phyloP scores from a whole-genome alignment of 164 flowering plant genomes.

The Vitis cinerea region DNA sequence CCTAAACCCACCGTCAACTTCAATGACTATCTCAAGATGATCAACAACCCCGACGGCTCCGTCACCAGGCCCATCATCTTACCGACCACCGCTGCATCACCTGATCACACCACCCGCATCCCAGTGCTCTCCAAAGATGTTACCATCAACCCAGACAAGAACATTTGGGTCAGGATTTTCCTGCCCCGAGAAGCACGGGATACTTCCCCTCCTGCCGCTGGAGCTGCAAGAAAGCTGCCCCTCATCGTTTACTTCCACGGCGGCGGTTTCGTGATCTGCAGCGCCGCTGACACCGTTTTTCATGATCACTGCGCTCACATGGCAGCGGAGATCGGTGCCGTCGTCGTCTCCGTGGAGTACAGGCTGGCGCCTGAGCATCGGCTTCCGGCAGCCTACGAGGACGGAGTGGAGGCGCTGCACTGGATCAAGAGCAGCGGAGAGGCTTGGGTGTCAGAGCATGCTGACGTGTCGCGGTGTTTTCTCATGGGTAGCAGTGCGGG shows the following conservation, averaged over 20 bases:
- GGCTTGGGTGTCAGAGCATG: constrained; percentile 15
- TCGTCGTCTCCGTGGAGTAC: constrained; percentile 48
- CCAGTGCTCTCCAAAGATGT: constrained; percentile 26
- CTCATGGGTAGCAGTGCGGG: constrained; percentile 28
- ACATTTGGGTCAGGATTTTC: constrained; percentile 40
- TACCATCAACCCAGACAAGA: constrained; percentile 17
- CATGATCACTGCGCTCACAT: constrained; percentile 29
- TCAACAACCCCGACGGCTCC: constrained; percentile 17
- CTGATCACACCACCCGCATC: constrained; percentile 2
- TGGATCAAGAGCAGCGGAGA: constrained; percentile 28
- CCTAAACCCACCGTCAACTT: no score
- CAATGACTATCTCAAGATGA: constrained; percentile 2
- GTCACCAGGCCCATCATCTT: not conserved
- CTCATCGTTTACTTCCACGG: constrained; percentile 48
- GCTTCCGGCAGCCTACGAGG: constrained; percentile 63
- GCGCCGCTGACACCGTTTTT: constrained; percentile 11
- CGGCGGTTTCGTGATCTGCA: constrained; percentile 44
- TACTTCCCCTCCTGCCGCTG: not conserved
- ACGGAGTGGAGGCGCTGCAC: constrained; percentile 40
- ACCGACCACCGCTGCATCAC: constrained; percentile 1
- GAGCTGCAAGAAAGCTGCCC: constrained; percentile 28
- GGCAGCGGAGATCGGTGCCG: constrained; percentile 20
- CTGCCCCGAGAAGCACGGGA: constrained; percentile 19
- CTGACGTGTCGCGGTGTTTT: constrained; percentile 17
- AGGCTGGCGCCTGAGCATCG: constrained; percentile 61